Base-by-base conservation (phyloP, 208 protist species). In the Trypanosoma brucei region DNA sequence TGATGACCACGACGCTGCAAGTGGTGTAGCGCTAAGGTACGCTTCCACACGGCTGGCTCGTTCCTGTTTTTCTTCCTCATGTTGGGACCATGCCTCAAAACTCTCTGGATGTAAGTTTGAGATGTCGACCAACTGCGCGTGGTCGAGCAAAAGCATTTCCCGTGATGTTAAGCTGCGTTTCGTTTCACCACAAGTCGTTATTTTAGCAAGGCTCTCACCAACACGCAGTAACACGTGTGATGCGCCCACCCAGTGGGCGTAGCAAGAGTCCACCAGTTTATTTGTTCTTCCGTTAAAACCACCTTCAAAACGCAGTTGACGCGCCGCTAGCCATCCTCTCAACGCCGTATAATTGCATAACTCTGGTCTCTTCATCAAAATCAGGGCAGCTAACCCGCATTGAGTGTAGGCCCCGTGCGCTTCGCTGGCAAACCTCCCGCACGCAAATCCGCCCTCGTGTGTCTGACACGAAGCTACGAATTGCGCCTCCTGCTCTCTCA, bases 191-290 rank as follows among this genome's bases (percentile, higher is more conserved):
- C 49, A 40, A 44, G 49, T 39, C 30, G 70, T 54, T 38, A 81
- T 62, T 37, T 76, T 73, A 35, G 31, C 52, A 64, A 81, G 80
- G 22, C 58, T 61, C 58, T 93, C 84, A 11, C 65, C 68, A 1
- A 79, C 71, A 8, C 64, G 61, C 55, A 92, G 55, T 56, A 94
- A 55, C 22, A 84, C 86, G 60, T 91, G 82, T 2, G 85, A 79
- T 1, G 83, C 70, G 33, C 98, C 98, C 4, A 99, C 71, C 97
- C 98, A 99, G 58, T 97, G 96, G 4, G 89, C 94, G 78, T 99
- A 99, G 75, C 98, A 99, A 7, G 93, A 91, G 75, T 99, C 98
- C 2, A 97, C 87, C n/a, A 97, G 78, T 78, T 99, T 99, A 76
- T 98, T 98, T 6, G 93, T 98, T 22, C 98, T 74, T 5, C 98